Evolutionary conservation across 768 basidiomycete genomes (phyloP).

Genomic region (Rubroboletus pulcherrimus): DNA sequence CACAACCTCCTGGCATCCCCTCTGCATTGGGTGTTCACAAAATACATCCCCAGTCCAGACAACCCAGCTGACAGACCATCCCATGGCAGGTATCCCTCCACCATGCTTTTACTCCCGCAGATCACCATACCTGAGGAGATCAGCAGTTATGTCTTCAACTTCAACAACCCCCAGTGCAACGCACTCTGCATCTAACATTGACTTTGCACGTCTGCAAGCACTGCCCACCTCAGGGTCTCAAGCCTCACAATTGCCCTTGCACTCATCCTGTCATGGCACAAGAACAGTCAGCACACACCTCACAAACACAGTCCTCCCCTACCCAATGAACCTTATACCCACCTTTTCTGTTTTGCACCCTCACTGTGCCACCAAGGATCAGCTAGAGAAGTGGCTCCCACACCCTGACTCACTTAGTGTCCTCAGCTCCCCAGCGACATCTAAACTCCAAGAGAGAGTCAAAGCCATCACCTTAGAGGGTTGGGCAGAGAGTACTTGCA

Average conservation of each 20-base stretch:
- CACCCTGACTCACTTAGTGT: not conserved
- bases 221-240: not conserved
- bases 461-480: not conserved
- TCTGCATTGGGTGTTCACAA: too few relatives aligned
- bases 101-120: too few relatives aligned
- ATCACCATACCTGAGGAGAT: too few relatives aligned
- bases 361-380: not conserved
- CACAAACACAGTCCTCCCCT: not conserved
- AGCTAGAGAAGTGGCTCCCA: not conserved
- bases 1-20: too few relatives aligned
- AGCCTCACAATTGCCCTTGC: not conserved
- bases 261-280: not conserved
- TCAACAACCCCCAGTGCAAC: too few relatives aligned
- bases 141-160: too few relatives aligned
- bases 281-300: too few relatives aligned
- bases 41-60: too few relatives aligned
- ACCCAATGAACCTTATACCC: not conserved
- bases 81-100: too few relatives aligned
- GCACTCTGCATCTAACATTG: too few relatives aligned
- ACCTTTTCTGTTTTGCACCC: not conserved
- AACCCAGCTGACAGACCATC: too few relatives aligned
- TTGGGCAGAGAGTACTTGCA: not conserved
- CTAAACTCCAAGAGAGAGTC: not conserved
- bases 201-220: too few relatives aligned
- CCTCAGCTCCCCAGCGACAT: not conserved